phyloP scores from a whole-genome alignment of 352 stramenopile species.

The Globisporangium nodosum region DNA sequence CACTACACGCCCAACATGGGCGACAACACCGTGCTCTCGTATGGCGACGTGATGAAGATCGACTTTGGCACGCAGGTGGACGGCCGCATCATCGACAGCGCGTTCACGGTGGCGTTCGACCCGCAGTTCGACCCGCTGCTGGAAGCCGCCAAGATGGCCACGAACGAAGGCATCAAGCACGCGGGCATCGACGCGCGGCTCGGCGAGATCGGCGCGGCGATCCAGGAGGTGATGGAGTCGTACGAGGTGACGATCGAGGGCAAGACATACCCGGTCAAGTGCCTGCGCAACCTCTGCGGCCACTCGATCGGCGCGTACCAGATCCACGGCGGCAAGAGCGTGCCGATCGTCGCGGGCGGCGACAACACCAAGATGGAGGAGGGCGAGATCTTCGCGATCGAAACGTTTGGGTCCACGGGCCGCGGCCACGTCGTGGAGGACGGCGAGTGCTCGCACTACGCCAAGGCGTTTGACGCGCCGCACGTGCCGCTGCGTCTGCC shows the following conservation, averaged over 20 bases:
- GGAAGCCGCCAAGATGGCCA: conserved; percentile 91
- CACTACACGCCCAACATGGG: conserved; percentile 97
- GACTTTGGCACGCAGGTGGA: conserved; percentile 96
- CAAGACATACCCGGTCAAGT: conserved; percentile 87
- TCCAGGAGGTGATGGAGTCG: conserved; percentile 94
- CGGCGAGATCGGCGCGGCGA: conserved; percentile 88
- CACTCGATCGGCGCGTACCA: conserved; percentile 92
- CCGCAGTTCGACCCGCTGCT: conserved; percentile 91
- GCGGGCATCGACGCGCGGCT: conserved; percentile 95
- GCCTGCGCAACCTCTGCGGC: conserved; percentile 91
- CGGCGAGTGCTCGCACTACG: conserved; percentile 92
- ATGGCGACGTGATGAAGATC: conserved; percentile 98
- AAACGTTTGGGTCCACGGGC: conserved; percentile 82
- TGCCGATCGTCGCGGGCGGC: conserved; percentile 87
- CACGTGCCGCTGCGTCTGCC: conserved; percentile 38
- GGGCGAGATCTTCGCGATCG: conserved; percentile 90
- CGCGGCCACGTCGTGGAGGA: conserved; percentile 78
- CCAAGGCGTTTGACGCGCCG: conserved; percentile 89
- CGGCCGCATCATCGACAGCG: conserved; percentile 94
- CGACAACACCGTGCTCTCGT: conserved; percentile 91
- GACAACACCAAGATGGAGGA: conserved; percentile 89
- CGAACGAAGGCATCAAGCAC: conserved; percentile 88
- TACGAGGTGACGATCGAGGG: conserved; percentile 93
- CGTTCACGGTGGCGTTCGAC: conserved; percentile 93
- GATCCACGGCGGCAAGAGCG: conserved; percentile 89